These are phyloP conservation scores for Raffaelea albimanens DNA, from an alignment of 2,329 filamentous ascomycete genomes.

Conservation along the genomic window DNA sequence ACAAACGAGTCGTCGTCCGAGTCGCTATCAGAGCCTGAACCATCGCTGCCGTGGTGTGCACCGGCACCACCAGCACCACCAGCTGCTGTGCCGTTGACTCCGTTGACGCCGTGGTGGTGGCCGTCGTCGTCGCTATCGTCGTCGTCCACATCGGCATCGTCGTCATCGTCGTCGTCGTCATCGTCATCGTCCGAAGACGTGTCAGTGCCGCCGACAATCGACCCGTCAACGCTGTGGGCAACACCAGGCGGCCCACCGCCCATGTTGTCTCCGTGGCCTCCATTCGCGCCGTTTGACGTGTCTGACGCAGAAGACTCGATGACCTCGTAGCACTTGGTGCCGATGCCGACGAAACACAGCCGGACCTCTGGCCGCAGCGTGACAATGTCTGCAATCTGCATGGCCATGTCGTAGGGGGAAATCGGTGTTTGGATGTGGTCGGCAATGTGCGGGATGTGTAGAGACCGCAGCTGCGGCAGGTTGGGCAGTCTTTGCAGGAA, in stretches of 20 bases:
- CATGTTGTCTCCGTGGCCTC: slow-evolving; percentile 9
- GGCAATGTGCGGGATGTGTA: slow-evolving; percentile 19
- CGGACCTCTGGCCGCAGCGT: slow-evolving; percentile 66
- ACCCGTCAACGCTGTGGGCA: slow-evolving; percentile 13
- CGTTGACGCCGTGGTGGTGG: slow-evolving; percentile 19
- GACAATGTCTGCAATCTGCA: slow-evolving; percentile 71
- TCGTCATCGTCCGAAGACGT: slow-evolving; percentile 31
- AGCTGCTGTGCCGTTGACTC: slow-evolving; percentile 6
- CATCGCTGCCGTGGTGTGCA: slow-evolving; percentile 14
- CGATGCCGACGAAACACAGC: slow-evolving; percentile 68
- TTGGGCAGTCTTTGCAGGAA: slow-evolving; percentile 68
- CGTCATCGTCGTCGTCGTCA: slow-evolving; percentile 9
- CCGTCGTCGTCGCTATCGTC: slow-evolving; percentile 9
- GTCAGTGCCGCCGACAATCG: slow-evolving; percentile 10
- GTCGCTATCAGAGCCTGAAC: slow-evolving; percentile 19
- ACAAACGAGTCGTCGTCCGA: slow-evolving; percentile 42
- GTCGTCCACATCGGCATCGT: slow-evolving; percentile 15
- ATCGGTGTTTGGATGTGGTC: slow-evolving; percentile 19
- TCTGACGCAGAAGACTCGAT: slow-evolving; percentile 51
- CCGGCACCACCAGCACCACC: slow-evolving; percentile 19
- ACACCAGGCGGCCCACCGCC: slow-evolving; percentile 14
- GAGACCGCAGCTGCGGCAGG: slow-evolving; percentile 55
- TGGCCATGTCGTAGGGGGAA: slow-evolving; percentile 50
- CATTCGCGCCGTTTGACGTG: not conserved
- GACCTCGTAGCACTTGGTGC: slow-evolving; percentile 74